Percentiles rank a stretch among this genome's conserved stretches.
These are phyloP conservation scores for Tolypocladium album DNA, from an alignment of 2,329 filamentous ascomycete species.

Conservation along the genomic window DNA sequence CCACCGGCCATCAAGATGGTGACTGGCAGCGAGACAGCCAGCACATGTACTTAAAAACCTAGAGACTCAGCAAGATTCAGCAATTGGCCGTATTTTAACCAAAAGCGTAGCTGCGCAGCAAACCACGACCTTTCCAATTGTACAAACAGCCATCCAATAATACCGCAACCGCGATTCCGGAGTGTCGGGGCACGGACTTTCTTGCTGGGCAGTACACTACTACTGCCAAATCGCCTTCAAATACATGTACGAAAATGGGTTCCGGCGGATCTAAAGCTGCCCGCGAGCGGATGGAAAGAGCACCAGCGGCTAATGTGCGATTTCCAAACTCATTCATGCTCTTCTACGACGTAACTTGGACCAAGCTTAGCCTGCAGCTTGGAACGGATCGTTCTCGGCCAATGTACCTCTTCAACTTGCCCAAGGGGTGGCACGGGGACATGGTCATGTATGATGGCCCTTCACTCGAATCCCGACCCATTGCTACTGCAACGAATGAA, in stretches of 20 bases:
- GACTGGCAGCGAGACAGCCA: neutral
- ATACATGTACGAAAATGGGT: neutral
- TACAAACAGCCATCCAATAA: too few relatives aligned
- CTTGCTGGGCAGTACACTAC: too few relatives aligned
- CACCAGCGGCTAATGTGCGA: neutral
- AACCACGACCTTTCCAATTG: neutral
- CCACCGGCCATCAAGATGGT: neutral
- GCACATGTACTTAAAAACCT: neutral
- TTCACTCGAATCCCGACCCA: neutral
- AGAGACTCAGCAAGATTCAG: neutral
- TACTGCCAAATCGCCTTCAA: neutral
- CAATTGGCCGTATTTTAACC: neutral
- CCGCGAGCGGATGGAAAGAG: neutral
- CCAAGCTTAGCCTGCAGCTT: neutral
- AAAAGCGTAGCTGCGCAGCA: neutral
- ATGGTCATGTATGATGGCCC: neutral
- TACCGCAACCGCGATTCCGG: neutral
- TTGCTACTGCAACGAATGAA: neutral
- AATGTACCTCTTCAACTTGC: neutral
- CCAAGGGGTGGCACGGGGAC: neutral
- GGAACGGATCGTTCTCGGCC: neutral
- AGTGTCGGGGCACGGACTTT: too few relatives aligned
- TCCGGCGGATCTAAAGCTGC: neutral
- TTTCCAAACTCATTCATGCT: neutral
- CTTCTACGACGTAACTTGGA: neutral